phyloP scores from a whole-genome alignment of 768 basidiomycete genomes.

The Sutorius australiensis region DNA sequence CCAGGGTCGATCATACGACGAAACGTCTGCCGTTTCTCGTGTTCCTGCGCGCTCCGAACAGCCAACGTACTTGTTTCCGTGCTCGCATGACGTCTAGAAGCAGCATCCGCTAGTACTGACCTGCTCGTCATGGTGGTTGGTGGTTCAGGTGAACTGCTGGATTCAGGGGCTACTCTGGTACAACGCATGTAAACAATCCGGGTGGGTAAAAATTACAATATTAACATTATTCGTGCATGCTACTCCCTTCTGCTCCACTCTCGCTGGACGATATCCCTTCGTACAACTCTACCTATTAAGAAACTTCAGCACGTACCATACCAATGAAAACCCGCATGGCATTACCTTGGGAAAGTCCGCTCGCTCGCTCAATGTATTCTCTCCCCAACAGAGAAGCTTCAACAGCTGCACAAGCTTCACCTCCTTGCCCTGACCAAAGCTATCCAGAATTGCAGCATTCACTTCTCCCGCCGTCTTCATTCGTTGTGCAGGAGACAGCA shows the following conservation, averaged over 20 bases:
- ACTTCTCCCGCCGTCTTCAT: conserved; percentile 95
- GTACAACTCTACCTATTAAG: conserved; percentile 31
- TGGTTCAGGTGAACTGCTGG: neutral
- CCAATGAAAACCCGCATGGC: conserved; percentile 5
- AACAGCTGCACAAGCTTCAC: conserved; percentile 83
- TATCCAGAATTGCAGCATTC: conserved; percentile 92
- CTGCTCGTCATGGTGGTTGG: conserved; percentile 14
- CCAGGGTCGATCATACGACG: conserved; percentile 77
- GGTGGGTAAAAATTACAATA: no score
- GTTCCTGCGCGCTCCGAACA: conserved; percentile 39
- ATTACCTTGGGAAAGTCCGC: conserved; percentile 78
- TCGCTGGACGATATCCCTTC: conserved; percentile 19
- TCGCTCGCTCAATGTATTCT: conserved; percentile 69
- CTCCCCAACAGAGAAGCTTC: conserved; percentile 86
- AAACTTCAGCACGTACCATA: conserved; percentile 22
- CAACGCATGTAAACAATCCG: neutral
- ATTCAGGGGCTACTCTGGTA: conserved; percentile 15
- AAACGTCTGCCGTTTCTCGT: conserved; percentile 67
- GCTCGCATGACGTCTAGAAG: conserved; percentile 20
- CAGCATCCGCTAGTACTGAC: conserved; percentile 26
- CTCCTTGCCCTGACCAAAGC: conserved; percentile 87
- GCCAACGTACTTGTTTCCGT: neutral
- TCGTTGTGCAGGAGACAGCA: conserved; percentile 83
- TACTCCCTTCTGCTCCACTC: conserved; percentile 13
- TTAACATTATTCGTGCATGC: conserved; percentile 22